A percentile compares a stretch with the other conserved stretches of the same genome.
These are phyloP conservation scores for Lyophyllum decastes DNA, from an alignment of 768 basidiomycete species.

Conservation along the genomic window DNA sequence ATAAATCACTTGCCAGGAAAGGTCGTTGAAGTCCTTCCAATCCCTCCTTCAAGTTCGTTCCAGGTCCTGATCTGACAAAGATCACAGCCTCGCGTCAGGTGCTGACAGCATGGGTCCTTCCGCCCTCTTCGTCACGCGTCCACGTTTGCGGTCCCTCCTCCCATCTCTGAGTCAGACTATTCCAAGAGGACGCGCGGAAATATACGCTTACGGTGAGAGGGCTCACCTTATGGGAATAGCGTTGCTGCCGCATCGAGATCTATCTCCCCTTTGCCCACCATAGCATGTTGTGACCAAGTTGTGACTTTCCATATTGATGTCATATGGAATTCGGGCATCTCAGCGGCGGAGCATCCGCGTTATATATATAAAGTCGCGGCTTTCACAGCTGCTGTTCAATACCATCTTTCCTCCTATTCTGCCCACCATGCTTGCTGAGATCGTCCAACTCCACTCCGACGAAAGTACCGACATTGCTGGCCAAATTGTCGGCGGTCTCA, in stretches of 20 bases:
- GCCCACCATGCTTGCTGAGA: slow-evolving; percentile 43
- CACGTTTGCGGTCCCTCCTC: background rate
- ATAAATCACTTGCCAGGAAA: background rate
- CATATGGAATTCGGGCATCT: background rate
- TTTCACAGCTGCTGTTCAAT: background rate
- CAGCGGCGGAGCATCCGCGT: slow-evolving; percentile 1
- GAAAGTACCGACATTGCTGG: slow-evolving; percentile 39
- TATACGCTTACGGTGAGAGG: background rate
- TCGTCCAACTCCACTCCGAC: slow-evolving; percentile 49
- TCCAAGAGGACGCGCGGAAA: background rate
- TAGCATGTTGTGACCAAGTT: background rate
- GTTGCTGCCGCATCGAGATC: background rate
- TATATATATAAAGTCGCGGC: slow-evolving; percentile 6
- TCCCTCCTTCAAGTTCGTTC: too few species aligned
- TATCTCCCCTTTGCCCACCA: background rate
- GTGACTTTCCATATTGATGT: slow-evolving; percentile 14
- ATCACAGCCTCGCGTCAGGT: slow-evolving; percentile 4
- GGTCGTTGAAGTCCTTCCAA: background rate
- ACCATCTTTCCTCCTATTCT: background rate
- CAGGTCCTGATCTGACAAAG: slow-evolving; percentile 4
- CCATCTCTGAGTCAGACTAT: background rate
- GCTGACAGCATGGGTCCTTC: background rate
- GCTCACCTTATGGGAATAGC: background rate
- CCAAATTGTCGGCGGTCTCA: slow-evolving; percentile 57
- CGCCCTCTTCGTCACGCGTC: background rate